A percentile compares a stretch with the other conserved stretches of the same genome.
phyloP scores from a whole-genome alignment of 2,329 filamentous ascomycete species.

The Coniella lustricola region DNA sequence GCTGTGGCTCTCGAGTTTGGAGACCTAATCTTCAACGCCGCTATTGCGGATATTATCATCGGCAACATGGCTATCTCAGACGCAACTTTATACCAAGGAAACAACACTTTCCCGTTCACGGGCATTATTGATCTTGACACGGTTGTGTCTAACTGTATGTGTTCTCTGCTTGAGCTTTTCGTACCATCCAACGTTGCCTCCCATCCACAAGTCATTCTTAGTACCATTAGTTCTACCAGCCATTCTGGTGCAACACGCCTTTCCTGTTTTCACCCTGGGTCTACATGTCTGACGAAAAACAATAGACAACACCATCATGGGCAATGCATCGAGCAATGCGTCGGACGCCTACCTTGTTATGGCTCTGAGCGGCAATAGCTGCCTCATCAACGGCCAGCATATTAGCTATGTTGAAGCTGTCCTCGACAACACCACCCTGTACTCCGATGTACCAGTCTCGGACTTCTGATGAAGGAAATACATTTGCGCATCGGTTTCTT shows the following conservation, averaged over 20 bases:
- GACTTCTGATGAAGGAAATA: background rate
- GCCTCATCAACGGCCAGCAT: slow-evolving; percentile 2
- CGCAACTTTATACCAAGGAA: slow-evolving; percentile 1
- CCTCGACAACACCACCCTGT: slow-evolving; percentile 1
- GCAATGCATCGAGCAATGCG: background rate
- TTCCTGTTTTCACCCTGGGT: too few relatives aligned
- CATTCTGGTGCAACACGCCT: too few relatives aligned
- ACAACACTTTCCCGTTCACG: slow-evolving; percentile 6
- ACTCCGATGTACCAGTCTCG: background rate
- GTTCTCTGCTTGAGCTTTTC: too few relatives aligned
- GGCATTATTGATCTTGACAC: slow-evolving; percentile 1
- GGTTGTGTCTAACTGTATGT: background rate
- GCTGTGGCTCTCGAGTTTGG: slow-evolving; percentile 1
- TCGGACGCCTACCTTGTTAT: slow-evolving; percentile 1
- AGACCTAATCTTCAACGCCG: slow-evolving; percentile 3
- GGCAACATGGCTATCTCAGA: slow-evolving; percentile 4
- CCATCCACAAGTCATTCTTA: too few relatives aligned
- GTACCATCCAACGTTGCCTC: background rate
- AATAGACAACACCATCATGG: slow-evolving; percentile 1
- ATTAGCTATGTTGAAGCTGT: slow-evolving; percentile 3
- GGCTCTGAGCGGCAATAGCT: slow-evolving; percentile 1
- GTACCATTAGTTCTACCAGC: too few relatives aligned
- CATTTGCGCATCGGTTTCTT: too few relatives aligned
- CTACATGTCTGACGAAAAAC: background rate
- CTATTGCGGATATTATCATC: background rate